A percentile compares a stretch with the other conserved stretches of the same genome.
Evolutionary conservation across 2,329 filamentous ascomycete genomes (phyloP).

Genomic region (Colletotrichum theobromicola): DNA sequence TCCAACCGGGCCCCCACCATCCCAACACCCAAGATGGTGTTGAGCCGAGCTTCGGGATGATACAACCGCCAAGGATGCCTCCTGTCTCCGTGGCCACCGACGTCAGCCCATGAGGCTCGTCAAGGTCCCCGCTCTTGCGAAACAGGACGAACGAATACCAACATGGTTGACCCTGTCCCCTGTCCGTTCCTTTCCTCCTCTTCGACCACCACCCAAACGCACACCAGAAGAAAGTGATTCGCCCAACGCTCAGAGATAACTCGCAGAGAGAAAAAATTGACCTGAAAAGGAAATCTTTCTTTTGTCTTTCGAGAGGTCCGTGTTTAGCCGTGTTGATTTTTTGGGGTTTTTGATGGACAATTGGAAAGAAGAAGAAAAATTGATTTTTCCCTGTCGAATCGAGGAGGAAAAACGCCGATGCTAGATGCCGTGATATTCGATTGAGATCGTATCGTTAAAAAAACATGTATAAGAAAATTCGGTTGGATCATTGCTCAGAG

Average conservation of each 20-base stretch:
- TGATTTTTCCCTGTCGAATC: background rate
- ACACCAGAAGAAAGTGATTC: background rate
- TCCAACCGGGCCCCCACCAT: background rate
- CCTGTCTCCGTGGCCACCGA: background rate
- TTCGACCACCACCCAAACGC: background rate
- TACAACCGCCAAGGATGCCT: constrained; percentile 11
- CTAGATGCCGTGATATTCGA: constrained; percentile 23
- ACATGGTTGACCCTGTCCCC: background rate
- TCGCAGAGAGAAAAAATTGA: background rate
- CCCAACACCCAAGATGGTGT: background rate
- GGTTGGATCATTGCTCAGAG: constrained; percentile 6
- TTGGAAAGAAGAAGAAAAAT: background rate
- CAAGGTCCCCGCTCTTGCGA: background rate
- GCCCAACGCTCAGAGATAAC: background rate
- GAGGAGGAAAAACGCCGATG: constrained; percentile 19
- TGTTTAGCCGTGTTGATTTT: background rate
- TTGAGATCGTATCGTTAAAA: constrained; percentile 8
- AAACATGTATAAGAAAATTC: constrained; percentile 13
- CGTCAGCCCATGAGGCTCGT: background rate
- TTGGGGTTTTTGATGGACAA: background rate
- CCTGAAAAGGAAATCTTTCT: background rate
- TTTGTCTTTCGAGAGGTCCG: background rate
- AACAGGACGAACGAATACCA: constrained; percentile 1
- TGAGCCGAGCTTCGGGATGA: constrained; percentile 16
- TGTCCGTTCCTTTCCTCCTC: background rate